Conservation (phyloP, 2,329 filamentous ascomycete species). For the Cyclaneusma minus region DNA sequence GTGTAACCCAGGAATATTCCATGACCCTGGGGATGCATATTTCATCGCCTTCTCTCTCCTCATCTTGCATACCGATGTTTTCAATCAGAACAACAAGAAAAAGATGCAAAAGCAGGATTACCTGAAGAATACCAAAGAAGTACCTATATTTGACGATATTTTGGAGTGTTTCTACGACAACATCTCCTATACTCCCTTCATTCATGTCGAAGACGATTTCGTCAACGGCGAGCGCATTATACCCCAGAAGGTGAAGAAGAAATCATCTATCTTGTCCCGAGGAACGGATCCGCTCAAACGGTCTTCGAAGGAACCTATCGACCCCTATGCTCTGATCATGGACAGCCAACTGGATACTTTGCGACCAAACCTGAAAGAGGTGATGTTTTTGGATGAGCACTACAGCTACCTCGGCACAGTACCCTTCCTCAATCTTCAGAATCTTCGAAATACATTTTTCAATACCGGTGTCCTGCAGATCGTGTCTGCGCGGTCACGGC, state of each 20-base stretch:
- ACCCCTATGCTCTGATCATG: slow-evolving; percentile 88
- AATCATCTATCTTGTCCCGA: slow-evolving; percentile 46
- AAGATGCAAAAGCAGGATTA: slow-evolving; percentile 98
- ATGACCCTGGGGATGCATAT: slow-evolving; percentile 85
- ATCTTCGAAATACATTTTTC: slow-evolving; percentile 78
- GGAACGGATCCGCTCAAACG: slow-evolving; percentile 49
- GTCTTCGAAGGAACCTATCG: slow-evolving; percentile 67
- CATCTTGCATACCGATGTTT: slow-evolving; percentile 95
- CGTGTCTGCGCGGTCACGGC: slow-evolving; percentile 80
- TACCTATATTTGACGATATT: slow-evolving; percentile 87
- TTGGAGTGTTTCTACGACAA: slow-evolving; percentile 97
- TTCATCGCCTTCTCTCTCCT: slow-evolving; percentile 95
- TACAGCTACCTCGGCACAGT: slow-evolving; percentile 77
- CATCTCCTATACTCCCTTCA: slow-evolving; percentile 94
- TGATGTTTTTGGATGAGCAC: slow-evolving; percentile 81
- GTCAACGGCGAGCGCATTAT: slow-evolving; percentile 60
- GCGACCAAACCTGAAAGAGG: slow-evolving; percentile 76
- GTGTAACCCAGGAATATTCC: slow-evolving; percentile 93
- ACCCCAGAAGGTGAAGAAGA: slow-evolving; percentile 56
- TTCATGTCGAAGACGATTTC: slow-evolving; percentile 86
- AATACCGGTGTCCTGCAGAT: slow-evolving; percentile 88
- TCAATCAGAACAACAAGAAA: slow-evolving; percentile 99
- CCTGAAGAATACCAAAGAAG: slow-evolving; percentile 81
- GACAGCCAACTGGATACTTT: slow-evolving; percentile 75
- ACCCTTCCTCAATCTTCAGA: slow-evolving; percentile 59